phyloP scores from a whole-genome alignment of 768 basidiomycete genomes.

The Phallus indusiatus region DNA sequence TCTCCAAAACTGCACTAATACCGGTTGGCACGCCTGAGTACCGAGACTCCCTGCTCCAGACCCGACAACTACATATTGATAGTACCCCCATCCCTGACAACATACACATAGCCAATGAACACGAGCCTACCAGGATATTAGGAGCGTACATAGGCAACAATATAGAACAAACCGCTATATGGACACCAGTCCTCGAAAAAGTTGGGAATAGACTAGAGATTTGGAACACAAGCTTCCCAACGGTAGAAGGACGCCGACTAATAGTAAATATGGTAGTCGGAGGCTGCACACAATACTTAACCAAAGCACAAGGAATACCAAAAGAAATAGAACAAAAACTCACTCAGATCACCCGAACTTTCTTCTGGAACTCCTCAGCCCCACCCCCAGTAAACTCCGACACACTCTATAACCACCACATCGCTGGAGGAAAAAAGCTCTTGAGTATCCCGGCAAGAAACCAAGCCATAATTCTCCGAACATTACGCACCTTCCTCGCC shows the following conservation, averaged over 20 bases:
- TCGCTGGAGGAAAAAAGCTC: no score
- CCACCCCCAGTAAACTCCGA: background rate
- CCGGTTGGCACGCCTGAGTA: background rate
- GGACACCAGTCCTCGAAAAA: no score
- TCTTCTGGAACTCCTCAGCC: background rate
- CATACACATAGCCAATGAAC: no score
- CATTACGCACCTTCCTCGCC: no score
- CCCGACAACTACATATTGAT: no score
- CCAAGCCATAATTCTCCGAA: no score
- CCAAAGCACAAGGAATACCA: background rate
- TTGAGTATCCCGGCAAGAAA: no score
- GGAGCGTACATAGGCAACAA: no score
- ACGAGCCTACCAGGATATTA: no score
- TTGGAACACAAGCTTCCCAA: background rate
- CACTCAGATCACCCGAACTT: background rate
- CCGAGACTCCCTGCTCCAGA: background rate
- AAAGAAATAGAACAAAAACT: background rate
- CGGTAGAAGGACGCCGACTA: background rate
- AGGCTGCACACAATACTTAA: background rate
- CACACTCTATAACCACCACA: no score
- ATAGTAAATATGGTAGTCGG: background rate
- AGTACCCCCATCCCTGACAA: no score
- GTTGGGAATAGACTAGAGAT: background rate
- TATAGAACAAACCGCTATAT: no score
- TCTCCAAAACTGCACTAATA: background rate